Conservation (phyloP, 2,329 filamentous ascomycete genomes). For the Talaromyces amestolkiae region DNA sequence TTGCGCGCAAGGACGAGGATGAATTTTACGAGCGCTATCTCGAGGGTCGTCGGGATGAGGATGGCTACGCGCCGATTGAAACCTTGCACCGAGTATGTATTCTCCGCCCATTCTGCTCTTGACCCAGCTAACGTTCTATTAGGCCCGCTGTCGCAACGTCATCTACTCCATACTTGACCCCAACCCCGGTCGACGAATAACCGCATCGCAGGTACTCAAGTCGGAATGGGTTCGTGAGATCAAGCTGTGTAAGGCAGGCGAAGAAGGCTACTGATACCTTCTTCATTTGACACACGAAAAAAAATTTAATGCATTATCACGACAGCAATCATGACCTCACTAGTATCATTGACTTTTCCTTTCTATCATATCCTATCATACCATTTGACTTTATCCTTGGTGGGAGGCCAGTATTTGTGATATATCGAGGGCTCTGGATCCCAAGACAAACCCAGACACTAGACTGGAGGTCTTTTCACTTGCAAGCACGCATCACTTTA, state of each 20-base stretch:
- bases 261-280: constrained; percentile 73
- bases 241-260: constrained; percentile 91
- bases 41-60: constrained; percentile 86
- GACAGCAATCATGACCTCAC: constrained; percentile 10
- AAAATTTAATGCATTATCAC: constrained; percentile 13
- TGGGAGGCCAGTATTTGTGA: constrained; percentile 18
- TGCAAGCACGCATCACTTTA: background rate
- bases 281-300: constrained; percentile 10
- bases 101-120: background rate
- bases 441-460: background rate
- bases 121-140: constrained; percentile 18
- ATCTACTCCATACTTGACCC: constrained; percentile 98
- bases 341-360: background rate
- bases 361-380: background rate
- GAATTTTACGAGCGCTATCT: constrained; percentile 96
- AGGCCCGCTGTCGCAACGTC: constrained; percentile 97
- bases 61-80: constrained; percentile 95
- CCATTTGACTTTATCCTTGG: constrained; percentile 11
- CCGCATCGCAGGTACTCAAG: constrained; percentile 92
- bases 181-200: constrained; percentile 87
- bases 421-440: constrained; percentile 21
- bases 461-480: constrained; percentile 6
- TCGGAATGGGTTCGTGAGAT: constrained; percentile 99
- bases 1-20: constrained; percentile 95
- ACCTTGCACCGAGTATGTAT: constrained; percentile 82